Evolutionary conservation across 257 asterid genomes (phyloP).

Genomic region (Solanum ahanhuiri): DNA sequence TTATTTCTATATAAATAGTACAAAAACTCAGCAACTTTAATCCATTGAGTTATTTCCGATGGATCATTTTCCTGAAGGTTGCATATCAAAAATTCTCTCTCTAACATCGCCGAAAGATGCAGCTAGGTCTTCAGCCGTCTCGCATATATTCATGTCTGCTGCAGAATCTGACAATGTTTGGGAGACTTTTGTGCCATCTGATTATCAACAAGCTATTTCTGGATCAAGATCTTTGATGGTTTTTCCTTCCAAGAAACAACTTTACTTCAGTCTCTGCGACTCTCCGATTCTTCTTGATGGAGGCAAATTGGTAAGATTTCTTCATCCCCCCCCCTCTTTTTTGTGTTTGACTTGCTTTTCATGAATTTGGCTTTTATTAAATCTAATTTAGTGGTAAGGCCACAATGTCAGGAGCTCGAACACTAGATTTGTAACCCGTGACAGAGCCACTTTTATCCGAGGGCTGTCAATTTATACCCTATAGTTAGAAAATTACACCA

Average conservation of each 20-base stretch:
- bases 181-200: slow-evolving; percentile 15
- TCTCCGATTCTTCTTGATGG: neutral
- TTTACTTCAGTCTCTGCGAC: neutral
- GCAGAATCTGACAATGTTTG: neutral
- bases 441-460: neutral
- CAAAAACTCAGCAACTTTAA: neutral
- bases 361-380: neutral
- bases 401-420: neutral
- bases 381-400: neutral
- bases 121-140: neutral
- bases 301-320: neutral
- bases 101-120: neutral
- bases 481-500: neutral
- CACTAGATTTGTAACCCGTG: neutral
- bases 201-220: neutral
- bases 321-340: neutral
- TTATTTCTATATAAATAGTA: neutral
- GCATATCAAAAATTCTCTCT: neutral
- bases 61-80: neutral
- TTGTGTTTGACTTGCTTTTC: neutral
- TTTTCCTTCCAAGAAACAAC: neutral
- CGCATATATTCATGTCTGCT: neutral
- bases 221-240: neutral
- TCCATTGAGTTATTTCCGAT: neutral
- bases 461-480: neutral